These are phyloP conservation scores for Punctularia strigosozonata DNA, from an alignment of 768 basidiomycete genomes.

Conservation along the genomic window DNA sequence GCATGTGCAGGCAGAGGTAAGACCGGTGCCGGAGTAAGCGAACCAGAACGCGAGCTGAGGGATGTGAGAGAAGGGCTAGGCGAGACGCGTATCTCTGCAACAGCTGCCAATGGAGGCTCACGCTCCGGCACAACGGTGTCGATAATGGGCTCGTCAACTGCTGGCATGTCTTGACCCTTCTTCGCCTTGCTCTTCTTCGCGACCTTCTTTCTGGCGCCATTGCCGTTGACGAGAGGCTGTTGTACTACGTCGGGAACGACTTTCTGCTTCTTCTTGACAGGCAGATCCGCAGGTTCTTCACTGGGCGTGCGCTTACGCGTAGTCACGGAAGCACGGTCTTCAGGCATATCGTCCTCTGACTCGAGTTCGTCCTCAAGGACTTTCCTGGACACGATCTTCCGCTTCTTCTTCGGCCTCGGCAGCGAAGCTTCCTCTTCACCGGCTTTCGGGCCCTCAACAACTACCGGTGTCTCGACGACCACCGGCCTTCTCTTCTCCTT, in stretches of 20 bases:
- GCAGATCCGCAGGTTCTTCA: constrained; percentile 24
- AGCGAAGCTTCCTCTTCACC: constrained; percentile 7
- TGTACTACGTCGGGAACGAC: constrained; percentile 9
- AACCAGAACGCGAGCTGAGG: constrained; percentile 31
- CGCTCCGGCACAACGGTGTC: constrained; percentile 41
- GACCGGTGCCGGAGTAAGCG: constrained; percentile 29
- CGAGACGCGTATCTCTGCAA: constrained; percentile 38
- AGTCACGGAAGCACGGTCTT: constrained; percentile 17
- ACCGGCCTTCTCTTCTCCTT: constrained; percentile 49
- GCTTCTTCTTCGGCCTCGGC: constrained; percentile 16
- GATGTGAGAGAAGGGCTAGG: constrained; percentile 24
- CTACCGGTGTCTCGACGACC: constrained; percentile 20
- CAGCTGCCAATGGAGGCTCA: constrained; percentile 35
- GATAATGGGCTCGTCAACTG: constrained; percentile 19
- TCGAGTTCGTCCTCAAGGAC: constrained; percentile 30
- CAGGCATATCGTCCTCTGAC: constrained; percentile 44
- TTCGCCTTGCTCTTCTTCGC: constrained; percentile 17
- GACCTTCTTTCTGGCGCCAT: constrained; percentile 20
- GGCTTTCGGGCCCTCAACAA: constrained; percentile 18
- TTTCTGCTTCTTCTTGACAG: constrained; percentile 31
- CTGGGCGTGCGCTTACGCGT: constrained; percentile 17
- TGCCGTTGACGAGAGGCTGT: neutral
- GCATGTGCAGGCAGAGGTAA: constrained; percentile 22
- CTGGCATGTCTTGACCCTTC: constrained; percentile 5
- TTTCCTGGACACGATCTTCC: constrained; percentile 8